phyloP scores from a whole-genome alignment of 1,139 yeast genomes.

The Candida labiduridarum region DNA sequence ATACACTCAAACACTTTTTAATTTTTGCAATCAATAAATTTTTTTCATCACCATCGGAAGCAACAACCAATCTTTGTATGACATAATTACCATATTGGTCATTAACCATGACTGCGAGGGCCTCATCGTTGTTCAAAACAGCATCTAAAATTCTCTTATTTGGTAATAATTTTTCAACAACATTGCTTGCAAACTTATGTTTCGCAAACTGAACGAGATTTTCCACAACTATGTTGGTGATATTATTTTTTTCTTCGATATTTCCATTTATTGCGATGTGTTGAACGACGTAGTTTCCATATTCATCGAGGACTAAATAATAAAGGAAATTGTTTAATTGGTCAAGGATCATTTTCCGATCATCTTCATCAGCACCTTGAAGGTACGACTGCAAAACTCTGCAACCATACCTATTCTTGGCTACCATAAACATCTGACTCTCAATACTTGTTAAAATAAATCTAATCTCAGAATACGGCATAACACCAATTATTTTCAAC shows the following conservation, averaged over 20 bases:
- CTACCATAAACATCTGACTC: constrained; percentile 81
- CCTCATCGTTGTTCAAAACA: constrained; percentile 52
- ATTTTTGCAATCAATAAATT: constrained; percentile 60
- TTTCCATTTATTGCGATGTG: constrained; percentile 86
- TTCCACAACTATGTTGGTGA: constrained; percentile 36
- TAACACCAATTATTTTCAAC: constrained; percentile 88
- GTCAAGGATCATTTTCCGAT: constrained; percentile 63
- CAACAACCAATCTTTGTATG: constrained; percentile 89
- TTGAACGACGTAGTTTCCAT: constrained; percentile 96
- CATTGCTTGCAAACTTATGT: constrained; percentile 97
- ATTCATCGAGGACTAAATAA: constrained; percentile 89
- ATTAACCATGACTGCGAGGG: constrained; percentile 87
- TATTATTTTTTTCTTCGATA: constrained; percentile 33
- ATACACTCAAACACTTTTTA: constrained; percentile 52
- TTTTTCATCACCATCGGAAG: constrained; percentile 62
- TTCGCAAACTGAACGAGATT: constrained; percentile 82
- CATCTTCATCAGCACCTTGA: constrained; percentile 68
- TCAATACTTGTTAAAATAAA: constrained; percentile 76
- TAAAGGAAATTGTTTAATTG: constrained; percentile 77
- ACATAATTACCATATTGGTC: constrained; percentile 98
- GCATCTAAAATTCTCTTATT: constrained; percentile 62
- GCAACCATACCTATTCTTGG: constrained; percentile 97
- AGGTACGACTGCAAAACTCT: constrained; percentile 91
- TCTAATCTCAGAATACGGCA: constrained; percentile 66
- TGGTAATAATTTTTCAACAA: constrained; percentile 76